phyloP scores from a whole-genome alignment of 352 stramenopile genomes.

The Phytophthora meadii region DNA sequence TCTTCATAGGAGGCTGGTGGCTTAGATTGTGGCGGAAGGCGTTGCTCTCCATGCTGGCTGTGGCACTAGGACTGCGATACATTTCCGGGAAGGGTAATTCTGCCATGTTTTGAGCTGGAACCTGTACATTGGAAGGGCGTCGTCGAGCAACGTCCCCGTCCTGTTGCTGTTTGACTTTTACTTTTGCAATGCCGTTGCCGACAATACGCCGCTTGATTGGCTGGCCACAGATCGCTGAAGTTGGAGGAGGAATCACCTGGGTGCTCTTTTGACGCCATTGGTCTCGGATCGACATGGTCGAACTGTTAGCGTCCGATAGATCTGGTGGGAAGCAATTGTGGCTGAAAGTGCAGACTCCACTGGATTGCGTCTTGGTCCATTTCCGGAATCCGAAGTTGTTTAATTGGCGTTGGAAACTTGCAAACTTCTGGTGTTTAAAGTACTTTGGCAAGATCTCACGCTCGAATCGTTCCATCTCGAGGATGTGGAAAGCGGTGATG shows the following conservation, averaged over 20 bases:
- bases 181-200: conserved; percentile 59
- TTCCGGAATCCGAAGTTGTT: conserved; percentile 95
- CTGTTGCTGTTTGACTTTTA: conserved; percentile 34
- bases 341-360: conserved; percentile 84
- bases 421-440: conserved; percentile 94
- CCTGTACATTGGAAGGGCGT: conserved; percentile 27
- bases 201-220: conserved; percentile 39
- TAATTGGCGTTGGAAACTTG: conserved; percentile 92
- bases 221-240: conserved; percentile 5
- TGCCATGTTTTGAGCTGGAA: conserved; percentile 16
- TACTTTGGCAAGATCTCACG: conserved; percentile 91
- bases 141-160: conserved; percentile 5
- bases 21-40: conserved; percentile 33
- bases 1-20: conserved; percentile 65
- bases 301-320: conserved; percentile 37
- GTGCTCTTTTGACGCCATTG: conserved; percentile 78
- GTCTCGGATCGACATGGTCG: conserved; percentile 63
- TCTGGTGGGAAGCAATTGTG: conserved; percentile 85
- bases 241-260: conserved; percentile 30
- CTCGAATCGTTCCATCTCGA: conserved; percentile 84
- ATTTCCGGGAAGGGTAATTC: conserved; percentile 27
- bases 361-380: conserved; percentile 84
- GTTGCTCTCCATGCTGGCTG: conserved; percentile 30
- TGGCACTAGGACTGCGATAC: conserved; percentile 42
- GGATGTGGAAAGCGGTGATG: conserved; percentile 76